Evolutionary conservation across 768 basidiomycete genomes (phyloP).

Genomic region (Suillus tomentosus): DNA sequence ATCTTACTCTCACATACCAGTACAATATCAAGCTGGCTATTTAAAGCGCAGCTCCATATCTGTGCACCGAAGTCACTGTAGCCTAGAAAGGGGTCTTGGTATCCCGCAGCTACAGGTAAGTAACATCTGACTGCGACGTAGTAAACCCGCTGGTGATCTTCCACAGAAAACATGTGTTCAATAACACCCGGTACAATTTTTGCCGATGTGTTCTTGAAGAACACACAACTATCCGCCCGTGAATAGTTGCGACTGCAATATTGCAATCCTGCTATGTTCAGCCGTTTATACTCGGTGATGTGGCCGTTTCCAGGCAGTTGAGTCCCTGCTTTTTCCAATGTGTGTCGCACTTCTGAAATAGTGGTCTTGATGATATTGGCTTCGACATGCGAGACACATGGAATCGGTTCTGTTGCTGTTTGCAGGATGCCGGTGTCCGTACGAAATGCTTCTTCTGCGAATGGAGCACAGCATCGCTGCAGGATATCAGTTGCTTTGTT

Average conservation of each 20-base stretch:
- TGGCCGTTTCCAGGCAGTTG: background rate
- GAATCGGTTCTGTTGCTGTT: background rate
- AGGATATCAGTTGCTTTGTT: too few relatives aligned
- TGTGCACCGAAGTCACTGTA: constrained; percentile 13
- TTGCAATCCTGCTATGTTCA: constrained; percentile 4
- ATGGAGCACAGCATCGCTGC: too few relatives aligned
- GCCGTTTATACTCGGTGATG: background rate
- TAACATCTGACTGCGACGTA: constrained; percentile 6
- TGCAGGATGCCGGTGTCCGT: constrained; percentile 1
- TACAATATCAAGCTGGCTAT: constrained; percentile 3
- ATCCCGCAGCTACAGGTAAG: constrained; percentile 10
- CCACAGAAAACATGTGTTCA: constrained; percentile 10
- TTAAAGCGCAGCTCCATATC: constrained; percentile 1
- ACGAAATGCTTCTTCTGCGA: background rate
- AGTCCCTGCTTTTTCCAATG: background rate
- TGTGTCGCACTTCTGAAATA: background rate
- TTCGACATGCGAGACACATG: background rate
- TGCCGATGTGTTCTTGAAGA: constrained; percentile 3
- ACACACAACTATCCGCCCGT: constrained; percentile 3
- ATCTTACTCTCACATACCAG: background rate
- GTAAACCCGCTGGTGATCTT: background rate
- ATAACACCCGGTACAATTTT: constrained; percentile 9
- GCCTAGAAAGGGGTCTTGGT: too few relatives aligned
- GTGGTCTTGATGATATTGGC: background rate
- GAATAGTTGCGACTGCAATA: constrained; percentile 7